phyloP scores from a whole-genome alignment of 73 alveolate genomes.

The Effrenium voratum region DNA sequence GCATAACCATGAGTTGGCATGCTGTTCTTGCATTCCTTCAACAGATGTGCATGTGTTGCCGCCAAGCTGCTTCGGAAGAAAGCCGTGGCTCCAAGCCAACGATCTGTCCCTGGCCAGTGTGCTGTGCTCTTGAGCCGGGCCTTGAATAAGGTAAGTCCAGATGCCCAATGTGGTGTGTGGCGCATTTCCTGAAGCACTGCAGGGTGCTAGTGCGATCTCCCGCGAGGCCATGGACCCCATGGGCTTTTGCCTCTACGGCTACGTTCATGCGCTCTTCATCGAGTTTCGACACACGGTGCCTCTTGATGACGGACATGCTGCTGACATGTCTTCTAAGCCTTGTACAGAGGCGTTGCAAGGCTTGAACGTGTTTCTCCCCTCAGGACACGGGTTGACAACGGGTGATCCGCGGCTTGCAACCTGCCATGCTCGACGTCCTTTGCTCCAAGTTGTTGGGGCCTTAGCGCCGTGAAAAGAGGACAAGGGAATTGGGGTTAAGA shows the following conservation, averaged over 20 bases:
- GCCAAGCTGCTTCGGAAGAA: too few species aligned
- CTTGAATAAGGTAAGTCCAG: too few species aligned
- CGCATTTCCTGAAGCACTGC: too few species aligned
- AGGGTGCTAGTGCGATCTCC: too few species aligned
- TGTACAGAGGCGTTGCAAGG: not conserved
- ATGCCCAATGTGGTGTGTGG: too few species aligned
- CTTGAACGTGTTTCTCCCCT: not conserved
- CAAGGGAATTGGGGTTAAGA: not conserved
- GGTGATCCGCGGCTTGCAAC: conserved; percentile 64
- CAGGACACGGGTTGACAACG: conserved; percentile 32
- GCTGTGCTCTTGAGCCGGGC: too few species aligned
- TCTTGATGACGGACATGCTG: conserved; percentile 13
- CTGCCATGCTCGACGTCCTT: conserved; percentile 86
- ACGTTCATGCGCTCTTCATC: conserved; percentile 67
- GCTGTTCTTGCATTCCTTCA: too few species aligned
- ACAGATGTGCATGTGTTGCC: too few species aligned
- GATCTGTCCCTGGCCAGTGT: too few species aligned
- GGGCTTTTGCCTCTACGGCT: conserved; percentile 83
- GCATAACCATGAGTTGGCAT: too few species aligned
- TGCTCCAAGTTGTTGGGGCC: conserved; percentile 42
- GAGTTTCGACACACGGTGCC: conserved; percentile 85
- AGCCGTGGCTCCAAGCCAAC: too few species aligned
- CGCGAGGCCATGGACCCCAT: conserved; percentile 47
- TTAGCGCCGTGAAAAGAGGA: too few species aligned
- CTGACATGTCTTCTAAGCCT: not conserved